These are phyloP conservation scores for Yamadazyma friedrichii DNA, from an alignment of 1,139 yeast genomes.

Conservation along the genomic window DNA sequence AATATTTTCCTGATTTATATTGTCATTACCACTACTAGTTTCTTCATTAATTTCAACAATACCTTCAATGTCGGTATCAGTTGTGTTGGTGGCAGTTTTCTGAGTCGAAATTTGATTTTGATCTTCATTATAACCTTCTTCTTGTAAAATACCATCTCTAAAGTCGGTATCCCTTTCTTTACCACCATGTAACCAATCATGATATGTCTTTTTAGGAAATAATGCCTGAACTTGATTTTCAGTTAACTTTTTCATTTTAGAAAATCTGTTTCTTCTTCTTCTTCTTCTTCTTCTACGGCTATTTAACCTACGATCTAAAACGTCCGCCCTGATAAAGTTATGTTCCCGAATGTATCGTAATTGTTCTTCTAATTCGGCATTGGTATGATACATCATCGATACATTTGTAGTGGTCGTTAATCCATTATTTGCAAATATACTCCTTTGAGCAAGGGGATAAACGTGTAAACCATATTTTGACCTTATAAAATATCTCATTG, in stretches of 20 bases:
- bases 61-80: not conserved
- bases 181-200: conserved; percentile 63
- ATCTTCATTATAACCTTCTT: conserved; percentile 20
- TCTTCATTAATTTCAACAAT: not conserved
- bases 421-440: conserved; percentile 12
- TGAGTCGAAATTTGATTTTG: not conserved
- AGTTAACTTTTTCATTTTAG: conserved; percentile 54
- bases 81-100: not conserved
- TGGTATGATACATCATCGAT: conserved; percentile 16
- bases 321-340: conserved; percentile 30
- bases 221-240: conserved; percentile 60
- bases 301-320: conserved; percentile 26
- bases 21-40: not conserved
- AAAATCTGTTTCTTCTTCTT: conserved; percentile 38
- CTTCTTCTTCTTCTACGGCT: conserved; percentile 27
- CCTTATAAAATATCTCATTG: conserved; percentile 56
- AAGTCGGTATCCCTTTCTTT: conserved; percentile 36
- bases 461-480: conserved; percentile 56
- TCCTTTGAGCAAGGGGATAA: conserved; percentile 34
- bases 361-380: conserved; percentile 35
- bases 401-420: conserved; percentile 2
- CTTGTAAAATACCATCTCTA: conserved; percentile 35
- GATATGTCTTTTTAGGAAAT: conserved; percentile 64
- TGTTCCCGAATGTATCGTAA: conserved; percentile 34
- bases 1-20: conserved; percentile 3